phyloP scores from a whole-genome alignment of 345 rosid genomes.

The Eucalyptus tenuipes region DNA sequence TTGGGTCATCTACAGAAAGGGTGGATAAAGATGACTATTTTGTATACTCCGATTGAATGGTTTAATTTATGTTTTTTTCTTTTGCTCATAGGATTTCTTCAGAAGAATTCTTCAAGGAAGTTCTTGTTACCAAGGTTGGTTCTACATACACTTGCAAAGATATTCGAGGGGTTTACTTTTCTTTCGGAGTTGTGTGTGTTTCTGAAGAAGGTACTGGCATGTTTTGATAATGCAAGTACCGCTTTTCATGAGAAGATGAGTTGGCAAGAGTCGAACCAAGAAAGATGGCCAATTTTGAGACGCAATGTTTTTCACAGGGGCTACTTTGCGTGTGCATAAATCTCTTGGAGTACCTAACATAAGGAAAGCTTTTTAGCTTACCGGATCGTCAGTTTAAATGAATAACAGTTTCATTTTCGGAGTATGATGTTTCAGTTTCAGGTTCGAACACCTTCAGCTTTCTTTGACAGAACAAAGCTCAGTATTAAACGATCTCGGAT shows the following conservation, averaged over 20 bases:
- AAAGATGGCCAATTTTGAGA: background rate
- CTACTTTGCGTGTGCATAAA: background rate
- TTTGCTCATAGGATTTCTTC: background rate
- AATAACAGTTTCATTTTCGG: background rate
- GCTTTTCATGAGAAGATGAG: background rate
- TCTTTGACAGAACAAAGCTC: background rate
- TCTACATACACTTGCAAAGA: background rate
- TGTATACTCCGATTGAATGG: background rate
- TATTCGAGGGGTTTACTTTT: background rate
- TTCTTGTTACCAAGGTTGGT: background rate
- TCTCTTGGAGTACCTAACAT: background rate
- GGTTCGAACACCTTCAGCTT: background rate
- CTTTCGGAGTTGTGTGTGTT: background rate
- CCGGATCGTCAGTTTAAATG: background rate
- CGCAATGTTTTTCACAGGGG: background rate
- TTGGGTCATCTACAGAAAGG: background rate
- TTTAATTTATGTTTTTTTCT: background rate
- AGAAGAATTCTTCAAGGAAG: background rate
- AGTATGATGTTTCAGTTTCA: background rate
- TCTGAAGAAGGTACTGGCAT: background rate
- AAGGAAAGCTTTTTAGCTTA: background rate
- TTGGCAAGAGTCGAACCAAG: background rate
- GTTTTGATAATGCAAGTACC: background rate
- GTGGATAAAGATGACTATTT: background rate
- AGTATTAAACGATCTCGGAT: background rate